phyloP scores from a whole-genome alignment of 768 basidiomycete species.

The Leccinum obscurum region DNA sequence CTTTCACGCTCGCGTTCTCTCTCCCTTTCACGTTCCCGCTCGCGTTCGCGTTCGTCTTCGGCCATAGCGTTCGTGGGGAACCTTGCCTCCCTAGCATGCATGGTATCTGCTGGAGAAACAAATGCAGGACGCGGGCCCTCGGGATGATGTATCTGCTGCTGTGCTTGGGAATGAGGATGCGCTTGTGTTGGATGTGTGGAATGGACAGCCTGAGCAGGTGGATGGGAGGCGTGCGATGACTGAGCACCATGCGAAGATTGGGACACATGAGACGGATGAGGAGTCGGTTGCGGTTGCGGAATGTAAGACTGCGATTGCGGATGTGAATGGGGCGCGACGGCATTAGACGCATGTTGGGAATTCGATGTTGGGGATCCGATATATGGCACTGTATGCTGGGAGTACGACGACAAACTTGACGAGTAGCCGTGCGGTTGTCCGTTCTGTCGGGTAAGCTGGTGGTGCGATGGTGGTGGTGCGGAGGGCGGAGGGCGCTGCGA shows the following conservation, averaged over 20 bases:
- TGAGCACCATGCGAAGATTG: slow-evolving; percentile 19
- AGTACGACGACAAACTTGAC: slow-evolving; percentile 18
- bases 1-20: slow-evolving; percentile 6
- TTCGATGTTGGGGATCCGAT: slow-evolving; percentile 20
- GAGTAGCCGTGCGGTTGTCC: slow-evolving; percentile 20
- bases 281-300: slow-evolving; percentile 7
- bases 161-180: slow-evolving; percentile 27
- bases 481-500: slow-evolving; percentile 20
- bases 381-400: slow-evolving; percentile 19
- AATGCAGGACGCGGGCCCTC: slow-evolving; percentile 25
- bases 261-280: slow-evolving; percentile 13
- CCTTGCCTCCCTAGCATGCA: slow-evolving; percentile 28
- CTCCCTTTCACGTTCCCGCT: slow-evolving; percentile 11
- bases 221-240: slow-evolving; percentile 19
- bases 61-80: slow-evolving; percentile 10
- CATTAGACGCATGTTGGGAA: slow-evolving; percentile 14
- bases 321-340: slow-evolving; percentile 16
- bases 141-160: slow-evolving; percentile 27
- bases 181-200: slow-evolving; percentile 28
- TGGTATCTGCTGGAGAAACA: slow-evolving; percentile 31
- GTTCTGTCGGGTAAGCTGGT: slow-evolving; percentile 21
- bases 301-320: slow-evolving; percentile 32
- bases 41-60: slow-evolving; percentile 25
- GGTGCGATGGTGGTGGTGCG: slow-evolving; percentile 14
- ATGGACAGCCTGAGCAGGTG: slow-evolving; percentile 17